Conservation (phyloP, 2,329 filamentous ascomycete species). For the Moelleriella libera region DNA sequence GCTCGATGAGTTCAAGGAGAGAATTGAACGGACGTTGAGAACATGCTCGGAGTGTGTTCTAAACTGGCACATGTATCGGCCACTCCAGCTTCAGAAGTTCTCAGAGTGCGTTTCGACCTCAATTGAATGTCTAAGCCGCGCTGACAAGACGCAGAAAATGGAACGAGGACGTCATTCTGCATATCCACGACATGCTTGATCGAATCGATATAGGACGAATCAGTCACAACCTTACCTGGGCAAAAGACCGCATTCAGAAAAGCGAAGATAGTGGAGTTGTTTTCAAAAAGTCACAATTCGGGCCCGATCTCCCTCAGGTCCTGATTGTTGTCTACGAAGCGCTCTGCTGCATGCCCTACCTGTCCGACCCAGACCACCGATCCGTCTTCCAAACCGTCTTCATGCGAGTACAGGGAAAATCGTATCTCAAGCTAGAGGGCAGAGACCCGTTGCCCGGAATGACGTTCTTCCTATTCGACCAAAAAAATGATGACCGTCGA, state of each 20-base stretch:
- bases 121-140: not conserved
- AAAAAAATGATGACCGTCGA: constrained; percentile 40
- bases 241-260: constrained; percentile 37
- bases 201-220: constrained; percentile 48
- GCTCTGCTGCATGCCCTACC: constrained; percentile 68
- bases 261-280: constrained; percentile 30
- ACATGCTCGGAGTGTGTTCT: constrained; percentile 57
- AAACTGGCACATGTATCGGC: constrained; percentile 59
- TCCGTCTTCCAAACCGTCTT: constrained; percentile 70
- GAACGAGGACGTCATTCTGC: constrained; percentile 34
- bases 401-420: constrained; percentile 55
- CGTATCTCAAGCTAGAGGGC: constrained; percentile 59
- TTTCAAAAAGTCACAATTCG: constrained; percentile 32
- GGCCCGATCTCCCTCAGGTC: constrained; percentile 37
- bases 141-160: constrained; percentile 20
- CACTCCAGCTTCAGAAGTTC: constrained; percentile 46
- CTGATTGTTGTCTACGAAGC: constrained; percentile 79
- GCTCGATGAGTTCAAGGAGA: constrained; percentile 42
- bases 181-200: constrained; percentile 43
- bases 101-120: constrained; percentile 32
- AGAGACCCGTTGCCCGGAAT: constrained; percentile 68
- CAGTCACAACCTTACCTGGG: constrained; percentile 41
- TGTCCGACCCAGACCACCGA: constrained; percentile 40
- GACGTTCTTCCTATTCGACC: constrained; percentile 64
- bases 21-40: constrained; percentile 43